Percentiles rank a stretch among this genome's conserved stretches.
Evolutionary conservation across 1,284 basidiomycete species (phyloP).

Genomic region (Spongiforma sp.): DNA sequence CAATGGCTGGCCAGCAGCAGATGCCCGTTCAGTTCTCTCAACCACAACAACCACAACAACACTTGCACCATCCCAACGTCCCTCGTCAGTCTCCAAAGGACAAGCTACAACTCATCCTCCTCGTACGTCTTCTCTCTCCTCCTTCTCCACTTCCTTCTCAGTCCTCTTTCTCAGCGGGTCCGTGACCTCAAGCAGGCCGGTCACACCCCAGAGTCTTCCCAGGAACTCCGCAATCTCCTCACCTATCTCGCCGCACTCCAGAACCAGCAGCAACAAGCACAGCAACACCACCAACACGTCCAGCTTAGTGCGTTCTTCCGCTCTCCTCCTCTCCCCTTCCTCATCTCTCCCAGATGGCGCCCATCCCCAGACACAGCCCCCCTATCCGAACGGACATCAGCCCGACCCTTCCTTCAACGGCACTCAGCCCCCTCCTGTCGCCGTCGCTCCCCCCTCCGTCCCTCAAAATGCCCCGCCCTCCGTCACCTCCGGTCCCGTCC

Average conservation of each 20-base stretch:
- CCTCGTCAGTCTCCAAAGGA: constrained; percentile 26
- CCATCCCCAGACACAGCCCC: constrained; percentile 26
- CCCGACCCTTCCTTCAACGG: constrained; percentile 28
- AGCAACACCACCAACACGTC: constrained; percentile 32
- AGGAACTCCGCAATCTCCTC: constrained; percentile 32
- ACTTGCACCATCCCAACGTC: too few relatives aligned
- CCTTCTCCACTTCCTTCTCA: background rate
- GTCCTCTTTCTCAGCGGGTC: constrained; percentile 24
- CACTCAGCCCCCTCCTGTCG: constrained; percentile 5
- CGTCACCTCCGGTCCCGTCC: constrained; percentile 35
- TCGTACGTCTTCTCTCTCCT: constrained; percentile 12
- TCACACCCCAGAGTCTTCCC: constrained; percentile 37
- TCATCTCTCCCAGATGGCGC: constrained; percentile 27
- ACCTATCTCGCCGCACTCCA: constrained; percentile 31
- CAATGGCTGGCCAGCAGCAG: constrained; percentile 36
- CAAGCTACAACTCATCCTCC: constrained; percentile 30
- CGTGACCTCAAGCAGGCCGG: constrained; percentile 39
- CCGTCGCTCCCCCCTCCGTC: constrained; percentile 8
- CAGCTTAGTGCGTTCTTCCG: constrained; percentile 37
- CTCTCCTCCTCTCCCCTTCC: background rate
- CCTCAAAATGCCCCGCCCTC: constrained; percentile 24
- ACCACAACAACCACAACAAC: constrained; percentile 26
- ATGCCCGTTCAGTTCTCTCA: constrained; percentile 33
- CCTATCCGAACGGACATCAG: constrained; percentile 32
- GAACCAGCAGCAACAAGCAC: constrained; percentile 35